These are phyloP conservation scores for Colletotrichum sp. DNA, from an alignment of 2,329 filamentous ascomycete genomes.

Conservation along the genomic window DNA sequence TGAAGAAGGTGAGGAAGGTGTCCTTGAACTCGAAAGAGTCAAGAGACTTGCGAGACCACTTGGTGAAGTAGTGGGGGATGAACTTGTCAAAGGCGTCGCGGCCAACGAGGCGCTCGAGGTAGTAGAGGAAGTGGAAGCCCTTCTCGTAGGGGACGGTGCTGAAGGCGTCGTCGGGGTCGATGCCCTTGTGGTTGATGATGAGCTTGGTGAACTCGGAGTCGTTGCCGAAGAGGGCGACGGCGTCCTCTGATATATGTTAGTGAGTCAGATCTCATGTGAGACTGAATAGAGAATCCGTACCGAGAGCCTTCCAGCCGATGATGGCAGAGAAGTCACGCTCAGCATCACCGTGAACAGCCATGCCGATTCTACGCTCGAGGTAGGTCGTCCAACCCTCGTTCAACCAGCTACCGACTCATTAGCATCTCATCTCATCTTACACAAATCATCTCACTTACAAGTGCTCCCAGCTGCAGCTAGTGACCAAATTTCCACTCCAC, in stretches of 20 bases:
- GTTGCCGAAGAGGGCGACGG: constrained; percentile 77
- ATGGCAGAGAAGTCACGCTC: constrained; percentile 95
- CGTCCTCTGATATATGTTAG: constrained; percentile 61
- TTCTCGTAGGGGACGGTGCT: constrained; percentile 94
- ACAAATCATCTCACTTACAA: constrained; percentile 53
- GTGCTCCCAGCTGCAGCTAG: constrained; percentile 81
- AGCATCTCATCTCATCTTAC: neutral
- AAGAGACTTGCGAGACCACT: constrained; percentile 83
- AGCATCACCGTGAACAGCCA: constrained; percentile 78
- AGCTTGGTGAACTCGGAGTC: constrained; percentile 95
- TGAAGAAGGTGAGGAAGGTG: constrained; percentile 86
- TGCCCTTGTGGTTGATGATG: constrained; percentile 83
- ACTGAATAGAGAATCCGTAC: constrained; percentile 37
- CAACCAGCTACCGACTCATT: constrained; percentile 56
- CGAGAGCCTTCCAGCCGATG: constrained; percentile 90
- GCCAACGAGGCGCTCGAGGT: constrained; percentile 85
- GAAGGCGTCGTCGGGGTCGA: constrained; percentile 96
- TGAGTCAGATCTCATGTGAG: neutral
- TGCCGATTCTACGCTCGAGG: constrained; percentile 84
- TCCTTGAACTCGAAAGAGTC: constrained; percentile 95
- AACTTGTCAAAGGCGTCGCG: constrained; percentile 92
- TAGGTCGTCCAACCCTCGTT: constrained; percentile 94
- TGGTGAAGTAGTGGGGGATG: constrained; percentile 92
- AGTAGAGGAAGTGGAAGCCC: constrained; percentile 92
- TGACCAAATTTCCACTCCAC: constrained; percentile 90